Base-by-base conservation (phyloP, 2,329 filamentous ascomycete genomes). In the Pyricularia sp. region DNA sequence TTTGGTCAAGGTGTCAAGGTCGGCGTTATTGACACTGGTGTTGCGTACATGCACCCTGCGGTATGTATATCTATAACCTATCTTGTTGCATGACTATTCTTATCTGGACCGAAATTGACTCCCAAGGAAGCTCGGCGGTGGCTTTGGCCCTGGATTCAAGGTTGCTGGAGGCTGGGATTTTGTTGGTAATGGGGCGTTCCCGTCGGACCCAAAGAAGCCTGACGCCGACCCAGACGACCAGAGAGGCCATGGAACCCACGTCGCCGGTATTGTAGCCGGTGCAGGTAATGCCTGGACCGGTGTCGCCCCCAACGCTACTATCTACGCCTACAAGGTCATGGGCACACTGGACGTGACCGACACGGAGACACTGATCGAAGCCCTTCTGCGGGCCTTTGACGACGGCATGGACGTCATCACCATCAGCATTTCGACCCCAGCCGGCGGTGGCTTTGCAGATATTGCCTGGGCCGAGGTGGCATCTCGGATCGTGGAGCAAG, bases 401-500 rank as follows among this genome's bases (percentile, higher is more conserved):
- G 69, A 71, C 24, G 66, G 65, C 30, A 68, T 67, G 53, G 69
- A 70, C 24, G 68, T 70, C n/a, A 65, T 70, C 12, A 62, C 57
- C 13, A 28, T 31, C 24, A 60, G 57, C 57, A 60, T 60, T 49
- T 49, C 40, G 40, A 49, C 40, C 22, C 24, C 24, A 13, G 57
- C 57, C 24, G 30, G 30, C 57, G 30, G 57, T 2, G 72, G 72
- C 30, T 73, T 70, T 70, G 65, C 71, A 19, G 68, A 71, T 22
- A 71, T 77, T 60, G 69, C 74, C n/a, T 76, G 73, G 71, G 72
- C 74, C 44, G 69, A 74, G 5, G 72, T 74, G 13, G 73, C 74
- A n/a, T 73, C 73, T 10, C 75, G 77, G 19, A 77, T 80, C 62
- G 75, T 74, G 26, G 73, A 75, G 16, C 70, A 72, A 3, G 78